A percentile compares a stretch with the other conserved stretches of the same genome.
These are phyloP conservation scores for Inga leiocalycina DNA, from an alignment of 306 rosid species.

Conservation along the genomic window DNA sequence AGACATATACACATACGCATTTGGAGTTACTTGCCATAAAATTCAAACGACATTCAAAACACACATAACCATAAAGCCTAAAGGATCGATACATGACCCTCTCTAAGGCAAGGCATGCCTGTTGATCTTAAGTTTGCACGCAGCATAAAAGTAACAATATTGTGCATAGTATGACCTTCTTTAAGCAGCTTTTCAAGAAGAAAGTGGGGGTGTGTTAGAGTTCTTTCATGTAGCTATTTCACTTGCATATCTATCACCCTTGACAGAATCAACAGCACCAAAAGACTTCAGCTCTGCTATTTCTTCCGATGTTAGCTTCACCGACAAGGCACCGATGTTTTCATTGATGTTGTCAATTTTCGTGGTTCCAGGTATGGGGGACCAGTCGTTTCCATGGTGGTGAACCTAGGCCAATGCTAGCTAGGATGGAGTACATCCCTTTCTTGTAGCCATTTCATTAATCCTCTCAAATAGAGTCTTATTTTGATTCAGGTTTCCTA, in stretches of 20 bases:
- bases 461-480: slow-evolving; percentile 58
- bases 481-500: slow-evolving; percentile 62
- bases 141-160: not conserved
- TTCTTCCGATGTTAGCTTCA: slow-evolving; percentile 66
- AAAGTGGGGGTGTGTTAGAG: slow-evolving; percentile 65
- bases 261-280: slow-evolving; percentile 43
- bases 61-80: not conserved
- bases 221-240: slow-evolving; percentile 36
- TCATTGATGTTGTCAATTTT: slow-evolving; percentile 59
- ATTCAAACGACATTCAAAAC: not conserved
- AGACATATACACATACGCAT: not conserved
- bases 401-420: slow-evolving; percentile 76
- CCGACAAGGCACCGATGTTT: slow-evolving; percentile 62
- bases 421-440: slow-evolving; percentile 64
- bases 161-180: not conserved
- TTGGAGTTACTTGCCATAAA: not conserved
- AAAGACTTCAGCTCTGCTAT: slow-evolving; percentile 60
- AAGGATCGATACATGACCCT: not conserved
- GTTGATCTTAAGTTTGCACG: not conserved
- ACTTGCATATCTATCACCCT: slow-evolving; percentile 45
- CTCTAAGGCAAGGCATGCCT: not conserved
- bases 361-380: slow-evolving; percentile 69
- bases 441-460: slow-evolving; percentile 57
- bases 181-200: slow-evolving; percentile 51
- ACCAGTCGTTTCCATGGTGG: slow-evolving; percentile 51